Base-by-base conservation (phyloP, 2,329 filamentous ascomycete genomes). In the Chrysoporthe cubensis region DNA sequence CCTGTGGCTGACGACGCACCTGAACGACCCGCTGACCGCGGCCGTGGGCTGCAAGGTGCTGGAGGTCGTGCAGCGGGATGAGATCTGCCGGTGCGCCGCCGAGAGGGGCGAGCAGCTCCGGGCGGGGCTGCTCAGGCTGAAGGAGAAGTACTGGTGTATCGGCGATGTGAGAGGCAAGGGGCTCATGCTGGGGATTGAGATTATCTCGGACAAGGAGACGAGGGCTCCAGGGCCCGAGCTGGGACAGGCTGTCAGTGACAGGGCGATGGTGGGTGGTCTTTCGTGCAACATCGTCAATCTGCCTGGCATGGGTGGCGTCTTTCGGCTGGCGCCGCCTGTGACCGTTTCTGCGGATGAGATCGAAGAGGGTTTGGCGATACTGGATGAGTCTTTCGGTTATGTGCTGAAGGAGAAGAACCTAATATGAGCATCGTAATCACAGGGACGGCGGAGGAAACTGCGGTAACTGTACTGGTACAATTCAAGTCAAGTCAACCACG, bases 11-110 rank as follows among this genome's bases (percentile, higher is more conserved):
- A 86, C 84, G 0, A 87, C 85, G 0, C 85, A 87, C 69, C 74
- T 85, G 26, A 87, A 87, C 71, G 85, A 87, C 61, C 85, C 85
- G 0, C 73, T 87, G 4, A 80, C 84, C 0, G 82, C 84, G 0
- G 82, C 85, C 0, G 84, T 87, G 3, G 84, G 84, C 0, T 78
- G 82, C 65, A 87, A 86, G 71, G 84, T 86, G 8, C 78, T 87
- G 1, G 84, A 87, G 70, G 83, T 87, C 21, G 82, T 87, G 3
- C 77, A 80, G 44, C 77, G 84, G 4, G 84, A 87, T 70, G 74
- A 79, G 18, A 74, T 86, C 2, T 80, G 80, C 54, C 73, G 78
- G 21, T 75, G 77, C 1, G 82, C 84, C 0, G 71, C 75, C 1
- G 74, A 78, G 56, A 77, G 81, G 6, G 84, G 85, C 1, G 70